phyloP scores from a whole-genome alignment of 176 grass and related monocot species.

The Zea luxurians region DNA sequence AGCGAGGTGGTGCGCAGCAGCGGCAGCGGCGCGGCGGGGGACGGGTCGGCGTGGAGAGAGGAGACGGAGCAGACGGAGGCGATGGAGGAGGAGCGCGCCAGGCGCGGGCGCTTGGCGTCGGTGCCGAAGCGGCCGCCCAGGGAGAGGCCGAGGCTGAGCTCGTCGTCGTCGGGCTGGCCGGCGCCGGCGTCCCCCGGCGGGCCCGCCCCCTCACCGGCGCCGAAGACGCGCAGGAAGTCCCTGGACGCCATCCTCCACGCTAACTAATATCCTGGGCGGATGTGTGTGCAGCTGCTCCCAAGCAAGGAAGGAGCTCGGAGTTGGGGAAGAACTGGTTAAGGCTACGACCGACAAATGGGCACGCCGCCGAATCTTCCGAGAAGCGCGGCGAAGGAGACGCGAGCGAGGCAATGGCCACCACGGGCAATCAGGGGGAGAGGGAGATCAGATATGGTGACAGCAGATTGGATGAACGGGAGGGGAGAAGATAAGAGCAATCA shows the following conservation, averaged over 20 bases:
- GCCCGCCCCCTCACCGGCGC: slow-evolving; percentile 20
- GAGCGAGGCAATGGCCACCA: not conserved
- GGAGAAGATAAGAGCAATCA: no score
- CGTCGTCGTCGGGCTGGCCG: slow-evolving; percentile 58
- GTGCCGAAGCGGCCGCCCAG: slow-evolving; percentile 62
- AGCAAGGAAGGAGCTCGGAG: not conserved
- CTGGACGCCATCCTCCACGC: slow-evolving; percentile 21
- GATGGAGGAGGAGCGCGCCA: slow-evolving; percentile 75
- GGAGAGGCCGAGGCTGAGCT: slow-evolving; percentile 78
- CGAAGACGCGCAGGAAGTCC: slow-evolving; percentile 69
- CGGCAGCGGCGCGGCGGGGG: slow-evolving; percentile 40
- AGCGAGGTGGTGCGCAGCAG: slow-evolving; percentile 76
- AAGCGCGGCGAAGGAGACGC: not conserved
- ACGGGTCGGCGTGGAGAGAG: slow-evolving; percentile 33
- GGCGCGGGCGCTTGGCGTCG: slow-evolving; percentile 49
- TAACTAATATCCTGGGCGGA: not conserved
- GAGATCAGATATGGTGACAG: no score
- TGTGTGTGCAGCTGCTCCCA: not conserved
- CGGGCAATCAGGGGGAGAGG: not conserved
- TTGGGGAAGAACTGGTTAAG: not conserved
- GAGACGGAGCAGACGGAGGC: slow-evolving; percentile 65
- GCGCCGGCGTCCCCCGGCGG: slow-evolving; percentile 1
- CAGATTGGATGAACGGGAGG: not conserved
- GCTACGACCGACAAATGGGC: no score
- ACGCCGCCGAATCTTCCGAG: not conserved